phyloP scores from a whole-genome alignment of 2,329 filamentous ascomycete species.

The Dothiorella sarmentorum region DNA sequence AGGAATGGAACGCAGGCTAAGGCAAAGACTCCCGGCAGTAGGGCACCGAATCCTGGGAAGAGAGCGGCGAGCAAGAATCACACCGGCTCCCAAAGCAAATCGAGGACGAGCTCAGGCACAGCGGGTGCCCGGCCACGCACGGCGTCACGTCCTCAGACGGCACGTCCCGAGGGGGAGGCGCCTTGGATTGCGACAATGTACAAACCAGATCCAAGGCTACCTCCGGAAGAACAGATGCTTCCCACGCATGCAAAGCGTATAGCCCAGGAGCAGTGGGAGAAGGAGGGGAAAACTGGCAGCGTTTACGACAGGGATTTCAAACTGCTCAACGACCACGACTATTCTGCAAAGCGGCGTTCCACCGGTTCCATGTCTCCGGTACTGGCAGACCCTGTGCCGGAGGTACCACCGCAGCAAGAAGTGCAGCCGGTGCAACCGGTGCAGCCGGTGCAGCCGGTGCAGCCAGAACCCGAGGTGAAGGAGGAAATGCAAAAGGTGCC shows the following conservation, averaged over 20 bases:
- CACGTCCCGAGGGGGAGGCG: slow-evolving; percentile 83
- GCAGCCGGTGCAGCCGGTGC: background rate
- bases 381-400: slow-evolving; percentile 29
- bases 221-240: slow-evolving; percentile 91
- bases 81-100: slow-evolving; percentile 19
- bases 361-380: slow-evolving; percentile 20
- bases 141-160: slow-evolving; percentile 55
- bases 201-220: slow-evolving; percentile 89
- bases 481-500: background rate
- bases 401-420: slow-evolving; percentile 11
- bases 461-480: background rate
- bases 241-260: slow-evolving; percentile 88
- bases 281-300: slow-evolving; percentile 80
- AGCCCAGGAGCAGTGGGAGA: slow-evolving; percentile 94
- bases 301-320: slow-evolving; percentile 86
- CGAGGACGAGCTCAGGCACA: slow-evolving; percentile 18
- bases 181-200: slow-evolving; percentile 95
- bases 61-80: slow-evolving; percentile 32
- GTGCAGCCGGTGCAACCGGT: background rate
- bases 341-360: background rate
- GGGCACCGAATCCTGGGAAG: slow-evolving; percentile 32
- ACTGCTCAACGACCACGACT: slow-evolving; percentile 66
- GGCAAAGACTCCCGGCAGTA: slow-evolving; percentile 38
- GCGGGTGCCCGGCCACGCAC: slow-evolving; percentile 56
- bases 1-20: slow-evolving; percentile 35